Conservation (phyloP, 768 basidiomycete genomes). For the Nevesoporus exiguus region DNA sequence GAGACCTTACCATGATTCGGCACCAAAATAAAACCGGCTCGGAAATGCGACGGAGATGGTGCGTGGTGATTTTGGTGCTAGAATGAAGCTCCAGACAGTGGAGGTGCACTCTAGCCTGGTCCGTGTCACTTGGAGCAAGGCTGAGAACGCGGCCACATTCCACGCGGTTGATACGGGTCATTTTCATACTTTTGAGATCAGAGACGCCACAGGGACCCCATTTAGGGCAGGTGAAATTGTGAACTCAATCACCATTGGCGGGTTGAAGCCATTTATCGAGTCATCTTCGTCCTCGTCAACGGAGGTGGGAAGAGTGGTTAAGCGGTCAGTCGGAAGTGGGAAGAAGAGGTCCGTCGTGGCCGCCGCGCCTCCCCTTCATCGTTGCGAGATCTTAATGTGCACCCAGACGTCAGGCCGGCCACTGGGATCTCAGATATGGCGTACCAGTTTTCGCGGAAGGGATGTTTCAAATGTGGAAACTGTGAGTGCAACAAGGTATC, state of each 20-base stretch:
- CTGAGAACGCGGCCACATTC: conserved; percentile 11
- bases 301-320: conserved; percentile 65
- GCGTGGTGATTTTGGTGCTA: conserved; percentile 13
- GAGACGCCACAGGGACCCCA: conserved; percentile 28
- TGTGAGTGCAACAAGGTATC: conserved; percentile 46
- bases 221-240: conserved; percentile 35
- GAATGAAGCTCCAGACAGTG: conserved; percentile 21
- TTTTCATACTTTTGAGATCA: conserved; percentile 13
- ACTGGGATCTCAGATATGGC: conserved; percentile 59
- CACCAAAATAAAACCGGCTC: conserved; percentile 19
- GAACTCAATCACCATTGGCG: conserved; percentile 17
- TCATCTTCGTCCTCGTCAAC: conserved; percentile 53
- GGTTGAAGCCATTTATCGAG: conserved; percentile 29
- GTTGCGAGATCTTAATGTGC: conserved; percentile 17
- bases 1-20: conserved; percentile 18
- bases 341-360: conserved; percentile 53
- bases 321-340: conserved; percentile 71
- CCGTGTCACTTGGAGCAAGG: conserved; percentile 9
- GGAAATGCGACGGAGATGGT: conserved; percentile 27
- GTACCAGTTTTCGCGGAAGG: conserved; percentile 81
- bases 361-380: conserved; percentile 1
- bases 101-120: conserved; percentile 7
- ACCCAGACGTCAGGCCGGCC: conserved; percentile 42
- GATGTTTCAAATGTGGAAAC: conserved; percentile 93
- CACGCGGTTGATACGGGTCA: neutral